Conservation (phyloP, 352 stramenopile genomes). For the Phytophthora pinifolia region DNA sequence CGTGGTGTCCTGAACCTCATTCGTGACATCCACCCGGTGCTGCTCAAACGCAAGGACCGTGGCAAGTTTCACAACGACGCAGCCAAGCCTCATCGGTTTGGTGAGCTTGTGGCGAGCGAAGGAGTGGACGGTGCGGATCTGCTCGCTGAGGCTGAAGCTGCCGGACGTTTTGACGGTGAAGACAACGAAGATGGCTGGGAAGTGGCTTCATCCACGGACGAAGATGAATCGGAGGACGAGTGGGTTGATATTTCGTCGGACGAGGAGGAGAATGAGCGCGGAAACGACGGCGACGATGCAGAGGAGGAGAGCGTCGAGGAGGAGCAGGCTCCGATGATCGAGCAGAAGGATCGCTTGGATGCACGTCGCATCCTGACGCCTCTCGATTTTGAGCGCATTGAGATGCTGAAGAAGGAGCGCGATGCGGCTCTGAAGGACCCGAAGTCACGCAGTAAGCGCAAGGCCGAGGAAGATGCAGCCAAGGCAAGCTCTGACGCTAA, state of each 20-base stretch:
- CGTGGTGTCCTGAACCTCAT: conserved; percentile 97
- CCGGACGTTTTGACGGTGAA: conserved; percentile 75
- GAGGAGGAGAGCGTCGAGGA: conserved; percentile 55
- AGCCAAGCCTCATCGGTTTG: conserved; percentile 88
- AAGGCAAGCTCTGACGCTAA: conserved; percentile 47
- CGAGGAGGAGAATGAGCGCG: conserved; percentile 50
- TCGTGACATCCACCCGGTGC: conserved; percentile 92
- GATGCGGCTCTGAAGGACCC: conserved; percentile 78
- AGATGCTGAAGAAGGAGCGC: conserved; percentile 90
- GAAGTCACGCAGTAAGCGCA: conserved; percentile 78
- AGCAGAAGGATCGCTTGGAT: conserved; percentile 84
- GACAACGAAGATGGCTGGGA: conserved; percentile 86
- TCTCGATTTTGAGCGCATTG: conserved; percentile 89
- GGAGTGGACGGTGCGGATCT: conserved; percentile 97
- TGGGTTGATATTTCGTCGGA: conserved; percentile 77
- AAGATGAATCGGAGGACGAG: conserved; percentile 65
- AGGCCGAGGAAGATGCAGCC: conserved; percentile 69
- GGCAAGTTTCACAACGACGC: conserved; percentile 90
- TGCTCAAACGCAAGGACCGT: conserved; percentile 97
- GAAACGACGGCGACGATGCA: conserved; percentile 45
- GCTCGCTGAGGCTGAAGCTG: conserved; percentile 80
- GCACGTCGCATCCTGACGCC: conserved; percentile 86
- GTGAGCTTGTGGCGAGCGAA: conserved; percentile 89
- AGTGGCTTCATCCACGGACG: conserved; percentile 64
- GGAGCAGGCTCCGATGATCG: conserved; percentile 32